A percentile compares a stretch with the other conserved stretches of the same genome.
Evolutionary conservation across 805 yeast genomes (phyloP).

Genomic region (Pichia paraexigua): DNA sequence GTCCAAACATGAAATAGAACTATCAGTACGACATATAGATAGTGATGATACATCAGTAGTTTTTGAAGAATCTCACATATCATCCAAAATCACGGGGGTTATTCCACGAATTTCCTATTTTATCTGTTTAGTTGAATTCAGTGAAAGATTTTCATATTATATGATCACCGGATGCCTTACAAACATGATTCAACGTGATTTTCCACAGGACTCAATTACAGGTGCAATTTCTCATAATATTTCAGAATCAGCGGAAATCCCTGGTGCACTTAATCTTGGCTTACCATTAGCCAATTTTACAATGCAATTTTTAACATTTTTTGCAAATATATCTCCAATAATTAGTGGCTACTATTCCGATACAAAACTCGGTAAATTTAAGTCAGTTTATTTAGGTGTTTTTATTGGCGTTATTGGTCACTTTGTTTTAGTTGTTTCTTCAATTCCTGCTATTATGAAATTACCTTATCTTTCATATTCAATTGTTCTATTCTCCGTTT

Average conservation of each 20-base stretch:
- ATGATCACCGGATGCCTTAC: slow-evolving; percentile 40
- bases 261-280: slow-evolving; percentile 46
- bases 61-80: neutral
- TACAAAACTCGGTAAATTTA: slow-evolving; percentile 38
- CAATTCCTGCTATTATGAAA: slow-evolving; percentile 34
- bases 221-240: slow-evolving; percentile 32
- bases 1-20: slow-evolving; percentile 2
- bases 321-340: slow-evolving; percentile 42
- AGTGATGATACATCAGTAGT: neutral
- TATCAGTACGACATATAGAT: neutral
- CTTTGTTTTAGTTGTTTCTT: slow-evolving; percentile 38
- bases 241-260: slow-evolving; percentile 28
- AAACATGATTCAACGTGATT: slow-evolving; percentile 43
- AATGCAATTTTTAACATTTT: slow-evolving; percentile 36
- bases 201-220: slow-evolving; percentile 37
- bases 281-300: slow-evolving; percentile 38
- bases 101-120: slow-evolving; percentile 21
- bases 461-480: slow-evolving; percentile 21
- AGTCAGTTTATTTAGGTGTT: slow-evolving; percentile 41
- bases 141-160: slow-evolving; percentile 49
- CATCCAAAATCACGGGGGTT: slow-evolving; percentile 15
- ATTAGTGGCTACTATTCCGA: slow-evolving; percentile 47
- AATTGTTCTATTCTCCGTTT: slow-evolving; percentile 32
- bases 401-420: slow-evolving; percentile 39
- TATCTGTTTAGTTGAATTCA: slow-evolving; percentile 36